Evolutionary conservation across 768 basidiomycete genomes (phyloP), one percentile per base, ranked within the genome.

Genomic region (Lactarius trivialis): DNA sequence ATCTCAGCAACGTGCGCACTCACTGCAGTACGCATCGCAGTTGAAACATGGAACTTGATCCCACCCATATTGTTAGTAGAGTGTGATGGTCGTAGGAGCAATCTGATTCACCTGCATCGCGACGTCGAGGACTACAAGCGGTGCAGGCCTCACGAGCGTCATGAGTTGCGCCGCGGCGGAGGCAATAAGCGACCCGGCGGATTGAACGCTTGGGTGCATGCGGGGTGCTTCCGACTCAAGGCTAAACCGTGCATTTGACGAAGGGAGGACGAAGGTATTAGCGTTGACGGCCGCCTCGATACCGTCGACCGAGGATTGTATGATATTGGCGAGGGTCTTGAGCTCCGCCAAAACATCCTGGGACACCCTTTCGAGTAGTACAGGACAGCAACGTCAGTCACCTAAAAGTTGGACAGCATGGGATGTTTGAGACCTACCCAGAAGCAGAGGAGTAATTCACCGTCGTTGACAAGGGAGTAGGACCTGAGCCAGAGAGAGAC

Each of bases 1-100:
- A 65, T 65, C 24, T 65, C 61, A 1, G 61, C 39, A 14, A 45
- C 43, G 11, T 45, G 43, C 43, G 43, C 21, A 12, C 43, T 45
- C 43, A 45, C 43, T 12, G 43, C 43, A 11, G 17, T 45, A 9
- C 21, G 43, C 1, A 45, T 21, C n/a, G 43, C 43, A 21, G 43
- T 45, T n/a, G 43, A 45, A 45, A 45, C 21, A 11, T 45, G 43
- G 21, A 45, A 45, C 43, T 45, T 45, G 11, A 62, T 30, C n/a
- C n/a, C 39, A 48, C 9, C 21, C 37, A 41, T 9, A n/a, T n/a
- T 7, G n/a, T 57, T 12, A 51, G 9, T n/a, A 32, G n/a, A 43
- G 43, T 11, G 15, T 11, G 36, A 48, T 12, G 26, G 14, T 15
- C 37, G 6, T 7, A 26, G 24, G 24, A 26, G 19, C 14, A 19